phyloP scores from a whole-genome alignment of 306 rosid species.

The Castanopsis chinensis region DNA sequence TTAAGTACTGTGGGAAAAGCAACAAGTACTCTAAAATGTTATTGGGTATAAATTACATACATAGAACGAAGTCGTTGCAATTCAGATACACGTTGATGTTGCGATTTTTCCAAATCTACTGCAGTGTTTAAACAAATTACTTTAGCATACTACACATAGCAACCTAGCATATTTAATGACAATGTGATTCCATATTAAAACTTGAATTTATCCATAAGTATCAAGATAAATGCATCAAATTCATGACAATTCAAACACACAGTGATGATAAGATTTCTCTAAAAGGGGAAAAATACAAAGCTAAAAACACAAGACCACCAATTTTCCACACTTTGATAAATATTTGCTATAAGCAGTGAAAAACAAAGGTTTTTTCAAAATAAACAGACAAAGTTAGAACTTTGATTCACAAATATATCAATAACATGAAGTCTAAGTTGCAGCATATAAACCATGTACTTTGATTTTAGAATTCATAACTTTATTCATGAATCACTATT shows the following conservation, averaged over 20 bases:
- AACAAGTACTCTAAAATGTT: constrained; percentile 10
- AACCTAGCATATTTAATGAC: background rate
- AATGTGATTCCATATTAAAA: background rate
- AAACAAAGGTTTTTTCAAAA: too few relatives aligned
- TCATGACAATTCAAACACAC: background rate
- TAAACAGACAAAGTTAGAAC: too few relatives aligned
- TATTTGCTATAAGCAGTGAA: too few relatives aligned
- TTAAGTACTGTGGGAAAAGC: background rate
- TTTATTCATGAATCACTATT: too few relatives aligned
- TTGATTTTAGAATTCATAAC: too few relatives aligned
- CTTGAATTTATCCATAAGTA: background rate
- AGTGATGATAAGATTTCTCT: background rate
- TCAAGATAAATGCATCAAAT: background rate
- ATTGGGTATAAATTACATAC: constrained; percentile 45
- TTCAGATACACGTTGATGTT: constrained; percentile 92
- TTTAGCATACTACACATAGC: background rate
- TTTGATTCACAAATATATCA: too few relatives aligned
- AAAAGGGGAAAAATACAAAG: too few relatives aligned
- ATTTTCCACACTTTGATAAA: too few relatives aligned
- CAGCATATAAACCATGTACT: too few relatives aligned
- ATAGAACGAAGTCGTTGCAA: constrained; percentile 88
- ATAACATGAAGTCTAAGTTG: too few relatives aligned
- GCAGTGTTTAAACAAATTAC: constrained; percentile 27
- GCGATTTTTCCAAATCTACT: constrained; percentile 92
- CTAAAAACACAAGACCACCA: too few relatives aligned